Percentiles rank a stretch among this genome's conserved stretches.
Evolutionary conservation across 148 eudicot genomes (phyloP).

Genomic region (Fagopyrum tataricum): DNA sequence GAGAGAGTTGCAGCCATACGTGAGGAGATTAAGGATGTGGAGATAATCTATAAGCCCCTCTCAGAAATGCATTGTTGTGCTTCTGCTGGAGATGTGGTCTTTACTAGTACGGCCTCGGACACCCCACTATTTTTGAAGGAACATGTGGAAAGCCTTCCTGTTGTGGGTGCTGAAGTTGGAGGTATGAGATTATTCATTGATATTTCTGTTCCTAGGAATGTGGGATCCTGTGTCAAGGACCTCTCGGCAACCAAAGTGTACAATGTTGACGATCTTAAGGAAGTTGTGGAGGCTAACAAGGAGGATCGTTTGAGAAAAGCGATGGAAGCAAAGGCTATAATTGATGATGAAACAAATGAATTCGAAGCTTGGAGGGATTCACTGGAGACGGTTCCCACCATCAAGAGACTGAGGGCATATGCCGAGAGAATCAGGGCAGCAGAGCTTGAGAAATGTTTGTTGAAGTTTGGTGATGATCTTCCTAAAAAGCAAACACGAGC

Average conservation of each 20-base stretch:
- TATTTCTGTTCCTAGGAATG: slow-evolving; percentile 92
- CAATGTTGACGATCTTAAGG: slow-evolving; percentile 93
- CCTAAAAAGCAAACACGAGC: slow-evolving; percentile 65
- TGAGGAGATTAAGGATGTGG: slow-evolving; percentile 58
- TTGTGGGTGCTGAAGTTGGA: slow-evolving; percentile 49
- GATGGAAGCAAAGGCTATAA: slow-evolving; percentile 79
- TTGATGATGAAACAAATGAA: slow-evolving; percentile 57
- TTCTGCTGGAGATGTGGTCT: slow-evolving; percentile 80
- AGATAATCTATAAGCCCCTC: slow-evolving; percentile 74
- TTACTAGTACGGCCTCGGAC: slow-evolving; percentile 88
- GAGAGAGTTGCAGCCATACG: slow-evolving; percentile 69
- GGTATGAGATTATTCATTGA: slow-evolving; percentile 70
- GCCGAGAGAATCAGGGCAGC: slow-evolving; percentile 80
- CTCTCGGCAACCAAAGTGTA: slow-evolving; percentile 51
- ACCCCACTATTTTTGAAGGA: slow-evolving; percentile 56
- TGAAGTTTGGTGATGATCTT: slow-evolving; percentile 67
- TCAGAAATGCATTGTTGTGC: slow-evolving; percentile 65
- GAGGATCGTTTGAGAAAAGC: slow-evolving; percentile 86
- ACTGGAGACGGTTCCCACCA: slow-evolving; percentile 88
- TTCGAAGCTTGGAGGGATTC: slow-evolving; percentile 98
- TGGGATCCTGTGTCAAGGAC: slow-evolving; percentile 61
- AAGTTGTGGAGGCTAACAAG: slow-evolving; percentile 90
- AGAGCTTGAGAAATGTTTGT: slow-evolving; percentile 81
- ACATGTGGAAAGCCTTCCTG: slow-evolving; percentile 54
- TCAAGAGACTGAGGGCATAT: slow-evolving; percentile 83